Evolutionary conservation across 2,329 filamentous ascomycete genomes (phyloP).

Genomic region (Neonectria faginata): DNA sequence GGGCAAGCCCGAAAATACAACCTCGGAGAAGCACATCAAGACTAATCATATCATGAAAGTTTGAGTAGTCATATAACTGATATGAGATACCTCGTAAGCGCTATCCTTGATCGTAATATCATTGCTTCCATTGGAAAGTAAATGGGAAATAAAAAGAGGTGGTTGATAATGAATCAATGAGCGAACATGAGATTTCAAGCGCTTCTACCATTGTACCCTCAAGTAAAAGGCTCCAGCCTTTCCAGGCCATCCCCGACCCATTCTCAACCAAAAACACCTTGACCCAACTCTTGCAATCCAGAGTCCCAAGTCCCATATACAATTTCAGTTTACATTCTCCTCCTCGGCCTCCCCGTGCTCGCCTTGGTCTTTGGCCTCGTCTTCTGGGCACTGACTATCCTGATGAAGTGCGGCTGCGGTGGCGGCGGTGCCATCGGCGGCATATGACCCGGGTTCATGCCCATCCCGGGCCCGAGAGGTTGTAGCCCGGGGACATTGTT

Average conservation of each 20-base stretch:
- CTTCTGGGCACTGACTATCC: constrained; percentile 15
- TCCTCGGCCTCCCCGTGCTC: constrained; percentile 24
- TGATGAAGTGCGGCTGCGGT: constrained; percentile 21
- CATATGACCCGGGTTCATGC: constrained; percentile 18
- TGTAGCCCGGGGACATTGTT: constrained; percentile 11
- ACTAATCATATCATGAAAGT: not conserved
- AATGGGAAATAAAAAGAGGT: not conserved
- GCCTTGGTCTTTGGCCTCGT: constrained; percentile 24
- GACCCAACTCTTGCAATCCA: not conserved
- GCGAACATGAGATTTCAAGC: not conserved
- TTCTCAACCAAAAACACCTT: not conserved
- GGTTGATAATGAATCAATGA: not conserved
- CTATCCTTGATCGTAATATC: not conserved
- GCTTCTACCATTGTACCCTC: not conserved
- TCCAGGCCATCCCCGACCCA: not conserved
- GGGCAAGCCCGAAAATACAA: not conserved
- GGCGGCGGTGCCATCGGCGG: constrained; percentile 27
- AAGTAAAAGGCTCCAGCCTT: not conserved
- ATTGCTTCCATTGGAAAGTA: not conserved
- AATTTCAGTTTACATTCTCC: not conserved
- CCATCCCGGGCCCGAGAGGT: constrained; percentile 1
- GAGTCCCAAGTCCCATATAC: not conserved
- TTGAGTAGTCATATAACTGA: no score
- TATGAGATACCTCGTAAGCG: no score
- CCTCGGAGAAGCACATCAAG: not conserved